phyloP scores from a whole-genome alignment of 1,284 basidiomycete species.

The Moesziomyces sp. region DNA sequence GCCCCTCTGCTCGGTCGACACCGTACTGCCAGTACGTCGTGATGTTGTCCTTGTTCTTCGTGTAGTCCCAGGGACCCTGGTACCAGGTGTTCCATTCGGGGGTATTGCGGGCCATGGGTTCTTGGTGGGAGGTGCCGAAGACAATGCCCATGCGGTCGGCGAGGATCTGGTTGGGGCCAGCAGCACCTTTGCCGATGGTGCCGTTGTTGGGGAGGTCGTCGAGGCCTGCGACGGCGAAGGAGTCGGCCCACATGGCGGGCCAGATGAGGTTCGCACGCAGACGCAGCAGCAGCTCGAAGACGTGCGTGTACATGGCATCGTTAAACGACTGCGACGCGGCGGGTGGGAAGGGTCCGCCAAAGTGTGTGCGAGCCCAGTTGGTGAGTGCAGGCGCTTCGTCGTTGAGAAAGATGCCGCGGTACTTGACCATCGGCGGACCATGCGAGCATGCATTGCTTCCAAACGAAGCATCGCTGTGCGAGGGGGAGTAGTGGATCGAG shows the following conservation, averaged over 20 bases:
- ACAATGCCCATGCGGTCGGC: slow-evolving; percentile 78
- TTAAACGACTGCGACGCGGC: slow-evolving; percentile 72
- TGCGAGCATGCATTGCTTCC: slow-evolving; percentile 71
- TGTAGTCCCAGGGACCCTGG: slow-evolving; percentile 75
- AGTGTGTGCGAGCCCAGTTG: slow-evolving; percentile 74
- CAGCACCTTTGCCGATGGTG: slow-evolving; percentile 16
- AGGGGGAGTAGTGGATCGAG: slow-evolving; percentile 23
- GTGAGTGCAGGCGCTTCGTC: slow-evolving; percentile 76
- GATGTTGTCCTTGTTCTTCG: slow-evolving; percentile 72
- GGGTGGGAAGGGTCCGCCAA: slow-evolving; percentile 75
- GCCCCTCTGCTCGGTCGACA: slow-evolving; percentile 73
- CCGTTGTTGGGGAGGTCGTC: slow-evolving; percentile 17
- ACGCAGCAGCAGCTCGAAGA: slow-evolving; percentile 75
- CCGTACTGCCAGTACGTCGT: slow-evolving; percentile 75
- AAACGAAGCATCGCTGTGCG: background rate
- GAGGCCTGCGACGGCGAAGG: slow-evolving; percentile 76
- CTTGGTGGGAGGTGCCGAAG: slow-evolving; percentile 72
- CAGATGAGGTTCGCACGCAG: slow-evolving; percentile 79
- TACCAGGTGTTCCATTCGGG: slow-evolving; percentile 74
- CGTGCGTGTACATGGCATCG: slow-evolving; percentile 75
- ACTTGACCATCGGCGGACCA: slow-evolving; percentile 77
- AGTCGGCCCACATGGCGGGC: slow-evolving; percentile 70
- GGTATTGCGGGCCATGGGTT: slow-evolving; percentile 68
- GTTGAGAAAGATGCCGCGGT: slow-evolving; percentile 75
- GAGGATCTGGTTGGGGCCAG: slow-evolving; percentile 73